Evolutionary conservation across 192 early-diverging fungal species (phyloP), one percentile per base, ranked within the genome.

Genomic region (Paraglomus occultum): DNA sequence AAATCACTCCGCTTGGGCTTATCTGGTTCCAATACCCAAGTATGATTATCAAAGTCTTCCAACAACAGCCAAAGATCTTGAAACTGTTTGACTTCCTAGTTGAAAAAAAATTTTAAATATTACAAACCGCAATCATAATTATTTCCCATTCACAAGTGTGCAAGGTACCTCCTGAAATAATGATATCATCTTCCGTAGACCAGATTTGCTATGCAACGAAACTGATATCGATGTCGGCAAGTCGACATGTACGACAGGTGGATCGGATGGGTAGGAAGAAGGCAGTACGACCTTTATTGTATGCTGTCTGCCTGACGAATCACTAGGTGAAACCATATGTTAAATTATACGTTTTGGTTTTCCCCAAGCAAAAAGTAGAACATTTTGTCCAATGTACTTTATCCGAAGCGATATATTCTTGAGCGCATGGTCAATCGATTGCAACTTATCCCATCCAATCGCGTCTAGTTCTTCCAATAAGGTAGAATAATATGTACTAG

Each of bases 221-320:
- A 44, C 45, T 8, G 53, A 57, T n/a, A 15, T 11, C 15, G 43
- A 15, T 39, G 53, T 18, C 17, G 67, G 67, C 47, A 70, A 22
- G 7, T 70, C 67, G 0, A 31, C 23, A 4, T 23, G 67, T 49
- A 50, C 38, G 17, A 48, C 48, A 7, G 51, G 54, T 11, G 55
- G 23, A 20, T 44, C 9, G 47, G 48, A 14, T 45, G 67, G 67
- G 50, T 70, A 70, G 17, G 53, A 59, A 40, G 38, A 49, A 10
- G 67, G 53, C 4, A 70, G 50, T 8, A 47, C 20, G 14, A 70
- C 40, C 11, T 14, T 15, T 11, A 70, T 59, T 45, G 9, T 55
- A 42, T 70, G 67, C 40, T 70, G n/a, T n/a, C 67, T 53, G 46
- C 67, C 47, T 44, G 67, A 70, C 17, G 67, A 70, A 40, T 70